phyloP scores from a whole-genome alignment of 495 filamentous ascomycete species.

The Wilcoxina mikolae region DNA sequence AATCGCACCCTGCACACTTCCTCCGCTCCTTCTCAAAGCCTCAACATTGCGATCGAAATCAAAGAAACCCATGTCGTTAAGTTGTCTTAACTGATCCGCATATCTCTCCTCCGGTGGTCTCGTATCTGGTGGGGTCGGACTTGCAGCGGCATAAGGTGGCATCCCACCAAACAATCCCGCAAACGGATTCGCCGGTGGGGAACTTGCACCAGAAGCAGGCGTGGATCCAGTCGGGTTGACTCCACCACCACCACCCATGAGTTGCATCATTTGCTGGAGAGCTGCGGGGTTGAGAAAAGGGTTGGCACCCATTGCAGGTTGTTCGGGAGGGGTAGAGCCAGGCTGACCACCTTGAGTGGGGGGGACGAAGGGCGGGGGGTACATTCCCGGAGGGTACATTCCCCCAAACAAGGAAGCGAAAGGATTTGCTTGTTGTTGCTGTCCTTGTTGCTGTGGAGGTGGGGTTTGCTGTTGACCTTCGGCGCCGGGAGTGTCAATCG shows the following conservation, averaged over 20 bases:
- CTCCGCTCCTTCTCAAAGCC: constrained; percentile 75
- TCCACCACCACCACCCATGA: constrained; percentile 4
- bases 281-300: constrained; percentile 1
- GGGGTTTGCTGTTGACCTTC: not conserved
- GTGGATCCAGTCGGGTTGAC: constrained; percentile 12
- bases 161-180: constrained; percentile 28
- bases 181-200: constrained; percentile 8
- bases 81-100: constrained; percentile 71
- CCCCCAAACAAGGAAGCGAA: constrained; percentile 54
- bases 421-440: constrained; percentile 42
- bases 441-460: constrained; percentile 17
- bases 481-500: constrained; percentile 45
- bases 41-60: constrained; percentile 89
- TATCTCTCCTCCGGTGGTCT: constrained; percentile 89
- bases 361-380: not conserved
- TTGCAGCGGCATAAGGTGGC: constrained; percentile 31
- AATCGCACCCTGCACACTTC: constrained; percentile 88
- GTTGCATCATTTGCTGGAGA: constrained; percentile 6
- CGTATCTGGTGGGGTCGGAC: constrained; percentile 57
- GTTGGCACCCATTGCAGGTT: not conserved
- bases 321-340: constrained; percentile 13
- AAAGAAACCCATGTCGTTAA: constrained; percentile 98
- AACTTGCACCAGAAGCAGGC: not conserved
- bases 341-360: not conserved
- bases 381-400: not conserved